These are phyloP conservation scores for Isoetes taiwanensis DNA, from an alignment of 75 land plant species.

Conservation along the genomic window DNA sequence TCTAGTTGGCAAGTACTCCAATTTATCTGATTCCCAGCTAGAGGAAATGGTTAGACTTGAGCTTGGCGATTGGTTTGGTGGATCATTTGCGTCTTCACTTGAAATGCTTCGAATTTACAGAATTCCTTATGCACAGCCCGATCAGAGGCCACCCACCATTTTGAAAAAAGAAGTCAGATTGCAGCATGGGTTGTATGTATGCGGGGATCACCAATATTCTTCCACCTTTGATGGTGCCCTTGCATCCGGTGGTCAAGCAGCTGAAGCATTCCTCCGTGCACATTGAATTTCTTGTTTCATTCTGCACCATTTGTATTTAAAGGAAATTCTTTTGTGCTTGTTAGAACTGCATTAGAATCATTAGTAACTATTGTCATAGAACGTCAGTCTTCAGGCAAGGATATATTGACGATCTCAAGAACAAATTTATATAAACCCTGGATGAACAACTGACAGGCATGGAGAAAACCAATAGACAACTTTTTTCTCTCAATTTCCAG, in stretches of 20 bases:
- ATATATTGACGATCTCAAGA: too few species aligned
- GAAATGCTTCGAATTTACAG: slow-evolving; percentile 63
- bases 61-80: slow-evolving; percentile 65
- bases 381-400: too few species aligned
- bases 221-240: slow-evolving; percentile 91
- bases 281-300: too few species aligned
- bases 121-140: slow-evolving; percentile 69
- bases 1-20: slow-evolving; percentile 42
- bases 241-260: slow-evolving; percentile 68
- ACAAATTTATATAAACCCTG: too few species aligned
- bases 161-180: slow-evolving; percentile 31
- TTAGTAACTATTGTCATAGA: too few species aligned
- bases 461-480: too few species aligned
- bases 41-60: slow-evolving; percentile 38
- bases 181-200: slow-evolving; percentile 44
- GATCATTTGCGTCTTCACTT: slow-evolving; percentile 38
- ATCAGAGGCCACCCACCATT: slow-evolving; percentile 74
- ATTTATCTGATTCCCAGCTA: slow-evolving; percentile 42
- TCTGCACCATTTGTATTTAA: too few species aligned
- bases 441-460: too few species aligned
- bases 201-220: slow-evolving; percentile 64
- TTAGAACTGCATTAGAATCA: too few species aligned
- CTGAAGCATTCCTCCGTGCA: slow-evolving; percentile 48
- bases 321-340: too few species aligned
- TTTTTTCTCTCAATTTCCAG: too few species aligned